Base-by-base conservation (phyloP, 371 early-diverging fungal species). In the Mucor racemosus region DNA sequence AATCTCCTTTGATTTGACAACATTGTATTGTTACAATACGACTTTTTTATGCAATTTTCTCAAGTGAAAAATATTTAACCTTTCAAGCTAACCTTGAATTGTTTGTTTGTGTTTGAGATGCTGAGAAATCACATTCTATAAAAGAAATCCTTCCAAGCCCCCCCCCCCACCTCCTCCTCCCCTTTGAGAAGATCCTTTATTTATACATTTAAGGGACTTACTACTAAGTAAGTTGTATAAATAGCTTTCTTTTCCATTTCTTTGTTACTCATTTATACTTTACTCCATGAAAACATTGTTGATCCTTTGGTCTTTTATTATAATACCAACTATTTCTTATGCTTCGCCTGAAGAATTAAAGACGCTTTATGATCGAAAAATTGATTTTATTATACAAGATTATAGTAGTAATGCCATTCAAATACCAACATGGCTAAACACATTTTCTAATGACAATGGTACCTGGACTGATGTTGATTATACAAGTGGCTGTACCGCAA, bases 391-490 rank as follows among this genome's bases (percentile, higher is more conserved):
- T 36, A 38, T 69, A 17, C 69, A 69, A 57, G 69, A 69, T 26
- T 35, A 55, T 6, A 40, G 48, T 15, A 55, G 11, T 7, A 64
- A 64, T 19, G 26, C 36, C 7, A 26, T 15, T 6, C 44, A 36
- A 14, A 64, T 69, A 38, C 64, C 69, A 10, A 11, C n/a, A 42
- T 69, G 69, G 69, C 38, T 65, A 46, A n/a, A 9, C 39, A 42
- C 33, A 13, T 61, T 55, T 44, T 69, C 61, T 33, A 19, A 13
- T 36, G 56, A 60, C 14, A 59, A 65, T 21, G 70, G 70, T 14
- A 61, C 71, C 26, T 74, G 71, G 68, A 34, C 42, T 9, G 74
- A 74, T 38, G 64, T 74, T 1, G 74, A 74, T 19, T 74, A 74
- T 57, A 67, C 74, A 0, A 41, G 35, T 50, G 74, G 74, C 11